Evolutionary conservation across 2,329 filamentous ascomycete genomes (phyloP), one percentile per base, ranked within the genome.

Genomic region (Elsinoe ampelina): DNA sequence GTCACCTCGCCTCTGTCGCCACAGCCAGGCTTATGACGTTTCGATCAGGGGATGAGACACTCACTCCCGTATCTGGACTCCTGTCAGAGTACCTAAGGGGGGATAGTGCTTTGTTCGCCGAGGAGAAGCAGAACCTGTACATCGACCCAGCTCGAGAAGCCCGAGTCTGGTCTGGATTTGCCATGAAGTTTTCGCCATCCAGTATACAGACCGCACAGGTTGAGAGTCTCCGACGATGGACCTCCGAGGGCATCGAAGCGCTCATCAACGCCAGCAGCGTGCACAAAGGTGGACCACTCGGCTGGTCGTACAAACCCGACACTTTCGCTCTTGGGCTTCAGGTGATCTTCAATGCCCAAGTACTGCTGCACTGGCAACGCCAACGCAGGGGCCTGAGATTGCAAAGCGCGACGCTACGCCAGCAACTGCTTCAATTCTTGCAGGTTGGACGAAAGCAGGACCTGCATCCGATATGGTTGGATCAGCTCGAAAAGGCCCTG

Each of bases 51-150:
- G 1, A 38, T 5, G 32, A 30, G 11, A 57, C 5, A 39, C 66
- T 15, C 65, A 71, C 20, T 59, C 65, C 10, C 3, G 59, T 60
- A 36, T 42, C 39, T 13, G 63, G 63, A 4, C 58, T 64, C 0
- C 63, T 78, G 2, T 59, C 63, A 0, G 64, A 68, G 3, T 67
- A 69, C 10, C 63, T 68, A 3, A 68, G 70, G 39, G 71, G 75
- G 63, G 80, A 88, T 65, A 80, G 83, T 60, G 77, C 84, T 2
- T 79, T 98, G 0, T 98, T 98, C 67, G 85, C 81, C 0, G 79
- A 89, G 57, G 93, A 98, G 71, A 91, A 95, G 68, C 90, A 95
- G 68, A 98, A 98, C 67, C 77, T 96, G n/a, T 97, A 89, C 69
- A 75, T 92, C 51, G 92, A 97, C 68, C 84, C 90, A 63, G 81